These are phyloP conservation scores for Elaeis oleifera DNA, from an alignment of 202 grass and related monocot species.

Conservation along the genomic window DNA sequence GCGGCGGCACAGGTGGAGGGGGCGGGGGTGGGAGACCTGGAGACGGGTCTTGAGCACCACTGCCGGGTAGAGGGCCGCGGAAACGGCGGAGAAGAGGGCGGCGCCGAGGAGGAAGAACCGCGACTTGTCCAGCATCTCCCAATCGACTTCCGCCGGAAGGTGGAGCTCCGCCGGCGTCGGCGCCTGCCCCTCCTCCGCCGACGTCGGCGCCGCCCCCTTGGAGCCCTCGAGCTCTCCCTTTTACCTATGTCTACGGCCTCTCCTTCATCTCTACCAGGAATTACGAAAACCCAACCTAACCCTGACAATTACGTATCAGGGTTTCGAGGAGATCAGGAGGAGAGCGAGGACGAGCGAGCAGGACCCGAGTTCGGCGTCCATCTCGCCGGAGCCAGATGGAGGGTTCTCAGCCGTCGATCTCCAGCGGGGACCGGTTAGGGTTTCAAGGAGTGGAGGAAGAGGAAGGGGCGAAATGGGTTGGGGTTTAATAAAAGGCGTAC, in stretches of 20 bases:
- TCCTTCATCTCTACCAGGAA: conserved; percentile 43
- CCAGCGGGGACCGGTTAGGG: conserved; percentile 26
- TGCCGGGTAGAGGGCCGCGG: conserved; percentile 61
- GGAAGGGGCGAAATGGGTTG: background rate
- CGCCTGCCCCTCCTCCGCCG: conserved; percentile 3
- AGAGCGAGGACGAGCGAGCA: too few relatives aligned
- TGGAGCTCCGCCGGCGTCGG: conserved; percentile 34
- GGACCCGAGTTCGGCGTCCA: background rate
- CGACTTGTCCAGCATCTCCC: conserved; percentile 78
- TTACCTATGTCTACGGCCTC: conserved; percentile 46
- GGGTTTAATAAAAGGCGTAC: too few relatives aligned
- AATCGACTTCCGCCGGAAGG: conserved; percentile 66
- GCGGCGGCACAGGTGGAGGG: conserved; percentile 41
- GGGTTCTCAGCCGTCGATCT: conserved; percentile 15
- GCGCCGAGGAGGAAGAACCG: conserved; percentile 86
- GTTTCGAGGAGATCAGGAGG: too few relatives aligned
- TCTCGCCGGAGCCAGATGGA: background rate
- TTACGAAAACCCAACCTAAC: background rate
- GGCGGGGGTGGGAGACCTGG: conserved; percentile 43
- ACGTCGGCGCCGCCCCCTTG: background rate
- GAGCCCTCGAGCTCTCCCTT: conserved; percentile 9
- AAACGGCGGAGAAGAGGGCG: conserved; percentile 78
- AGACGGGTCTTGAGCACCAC: conserved; percentile 89
- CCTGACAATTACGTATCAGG: background rate
- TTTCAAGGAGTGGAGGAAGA: background rate